Percentiles rank a stretch among this genome's conserved stretches.
Conservation (phyloP, 352 stramenopile species). For the Pythium apleroticum region DNA sequence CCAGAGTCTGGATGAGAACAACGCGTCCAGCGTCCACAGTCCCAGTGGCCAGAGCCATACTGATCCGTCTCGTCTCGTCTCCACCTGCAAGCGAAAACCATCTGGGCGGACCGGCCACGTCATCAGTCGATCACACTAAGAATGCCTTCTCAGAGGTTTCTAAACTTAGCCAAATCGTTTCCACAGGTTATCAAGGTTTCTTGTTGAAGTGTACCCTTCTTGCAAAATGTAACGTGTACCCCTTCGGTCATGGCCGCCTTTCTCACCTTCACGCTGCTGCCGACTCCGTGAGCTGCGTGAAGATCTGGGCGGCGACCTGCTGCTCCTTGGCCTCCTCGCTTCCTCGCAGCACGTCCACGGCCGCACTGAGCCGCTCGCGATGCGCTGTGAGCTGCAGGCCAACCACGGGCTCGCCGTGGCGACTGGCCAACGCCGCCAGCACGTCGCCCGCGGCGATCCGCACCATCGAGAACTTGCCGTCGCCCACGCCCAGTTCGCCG, state of each 20-base stretch:
- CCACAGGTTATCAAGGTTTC: neutral
- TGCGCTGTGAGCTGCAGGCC: slow-evolving; percentile 49
- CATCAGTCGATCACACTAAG: neutral
- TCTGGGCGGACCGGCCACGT: neutral
- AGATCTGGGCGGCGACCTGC: slow-evolving; percentile 50
- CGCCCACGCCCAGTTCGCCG: slow-evolving; percentile 51
- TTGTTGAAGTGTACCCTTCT: neutral
- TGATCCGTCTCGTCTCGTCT: neutral
- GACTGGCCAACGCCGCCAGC: slow-evolving; percentile 45
- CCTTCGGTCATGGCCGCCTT: neutral
- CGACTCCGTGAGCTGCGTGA: slow-evolving; percentile 34
- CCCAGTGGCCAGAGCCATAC: neutral
- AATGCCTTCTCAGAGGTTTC: neutral
- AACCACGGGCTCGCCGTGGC: slow-evolving; percentile 35
- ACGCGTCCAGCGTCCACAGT: neutral
- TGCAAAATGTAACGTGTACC: neutral
- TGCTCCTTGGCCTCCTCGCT: slow-evolving; percentile 69
- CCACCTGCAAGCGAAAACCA: neutral
- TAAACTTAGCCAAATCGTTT: slow-evolving; percentile 2
- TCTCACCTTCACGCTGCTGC: slow-evolving; percentile 17
- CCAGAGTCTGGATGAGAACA: neutral
- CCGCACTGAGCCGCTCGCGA: slow-evolving; percentile 40
- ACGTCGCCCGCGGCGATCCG: slow-evolving; percentile 55
- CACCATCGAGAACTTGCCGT: slow-evolving; percentile 73
- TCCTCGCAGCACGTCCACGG: slow-evolving; percentile 41